phyloP scores from a whole-genome alignment of 2,329 filamentous ascomycete genomes.

The Pseudogymnoascus sp. region DNA sequence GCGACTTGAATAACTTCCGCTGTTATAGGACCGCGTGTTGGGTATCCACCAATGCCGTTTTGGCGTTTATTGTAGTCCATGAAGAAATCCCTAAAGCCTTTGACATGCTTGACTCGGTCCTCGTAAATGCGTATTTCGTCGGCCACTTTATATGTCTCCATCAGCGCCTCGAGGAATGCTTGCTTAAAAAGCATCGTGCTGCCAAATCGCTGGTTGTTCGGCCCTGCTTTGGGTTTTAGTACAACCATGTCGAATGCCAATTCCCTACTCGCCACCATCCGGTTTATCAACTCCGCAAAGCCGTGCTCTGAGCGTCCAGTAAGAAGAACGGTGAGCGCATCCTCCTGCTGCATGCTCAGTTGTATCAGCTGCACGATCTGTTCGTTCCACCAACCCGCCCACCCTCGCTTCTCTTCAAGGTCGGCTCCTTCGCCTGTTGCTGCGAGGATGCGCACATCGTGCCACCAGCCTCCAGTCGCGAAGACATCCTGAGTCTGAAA shows the following conservation, averaged over 20 bases:
- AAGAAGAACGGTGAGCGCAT: conserved; percentile 74
- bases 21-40: conserved; percentile 54
- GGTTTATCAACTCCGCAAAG: conserved; percentile 71
- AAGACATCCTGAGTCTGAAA: conserved; percentile 70
- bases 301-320: conserved; percentile 74
- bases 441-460: conserved; percentile 76
- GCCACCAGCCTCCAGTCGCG: conserved; percentile 90
- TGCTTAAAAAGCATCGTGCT: conserved; percentile 93
- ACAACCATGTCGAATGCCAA: conserved; percentile 83
- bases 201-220: conserved; percentile 65
- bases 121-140: conserved; percentile 74
- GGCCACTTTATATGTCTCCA: conserved; percentile 77
- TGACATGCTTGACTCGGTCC: conserved; percentile 58
- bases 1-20: conserved; percentile 81
- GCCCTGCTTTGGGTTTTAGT: conserved; percentile 77
- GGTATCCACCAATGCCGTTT: conserved; percentile 39
- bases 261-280: conserved; percentile 67
- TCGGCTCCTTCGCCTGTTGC: conserved; percentile 77
- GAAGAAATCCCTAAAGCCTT: conserved; percentile 79
- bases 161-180: conserved; percentile 65
- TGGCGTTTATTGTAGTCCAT: conserved; percentile 60
- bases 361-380: conserved; percentile 71
- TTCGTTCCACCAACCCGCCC: conserved; percentile 97
- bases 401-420: conserved; percentile 71
- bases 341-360: conserved; percentile 73